These are phyloP conservation scores for Phytopythium vexans DNA, from an alignment of 352 stramenopile genomes.

Conservation along the genomic window DNA sequence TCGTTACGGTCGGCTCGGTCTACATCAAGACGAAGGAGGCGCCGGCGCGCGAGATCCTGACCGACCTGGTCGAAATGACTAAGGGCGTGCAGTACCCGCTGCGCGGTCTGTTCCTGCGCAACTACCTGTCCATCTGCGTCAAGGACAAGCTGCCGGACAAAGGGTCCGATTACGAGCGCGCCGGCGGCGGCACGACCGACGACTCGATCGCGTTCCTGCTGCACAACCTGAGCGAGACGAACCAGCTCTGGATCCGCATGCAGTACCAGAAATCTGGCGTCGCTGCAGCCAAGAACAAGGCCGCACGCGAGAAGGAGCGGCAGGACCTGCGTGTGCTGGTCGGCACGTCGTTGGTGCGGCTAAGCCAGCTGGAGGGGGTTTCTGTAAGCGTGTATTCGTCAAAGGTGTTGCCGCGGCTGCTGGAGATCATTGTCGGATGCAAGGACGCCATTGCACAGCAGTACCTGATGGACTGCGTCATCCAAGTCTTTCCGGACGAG, in stretches of 20 bases:
- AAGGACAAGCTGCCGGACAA: conserved; percentile 95
- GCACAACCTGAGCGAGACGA: conserved; percentile 97
- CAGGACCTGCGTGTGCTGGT: conserved; percentile 97
- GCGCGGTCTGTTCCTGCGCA: conserved; percentile 96
- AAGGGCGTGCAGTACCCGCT: conserved; percentile 99
- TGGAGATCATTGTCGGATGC: conserved; percentile 94
- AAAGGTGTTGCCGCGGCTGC: conserved; percentile 86
- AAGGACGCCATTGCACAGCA: conserved; percentile 96
- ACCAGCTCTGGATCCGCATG: conserved; percentile 99
- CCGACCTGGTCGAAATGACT: conserved; percentile 98
- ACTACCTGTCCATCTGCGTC: conserved; percentile 93
- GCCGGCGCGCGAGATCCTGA: conserved; percentile 90
- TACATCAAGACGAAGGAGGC: conserved; percentile 90
- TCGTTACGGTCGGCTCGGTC: conserved; percentile 95
- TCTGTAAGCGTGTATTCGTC: conserved; percentile 88
- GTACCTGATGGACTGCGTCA: conserved; percentile 99
- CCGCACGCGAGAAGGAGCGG: conserved; percentile 74
- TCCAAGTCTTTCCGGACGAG: conserved; percentile 97
- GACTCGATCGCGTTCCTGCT: conserved; percentile 97
- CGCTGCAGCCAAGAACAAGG: conserved; percentile 67
- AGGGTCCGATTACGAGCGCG: conserved; percentile 62
- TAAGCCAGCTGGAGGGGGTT: conserved; percentile 96
- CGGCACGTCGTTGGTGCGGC: conserved; percentile 95
- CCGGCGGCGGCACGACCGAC: conserved; percentile 56
- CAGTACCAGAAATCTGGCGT: conserved; percentile 81